A percentile compares a stretch with the other conserved stretches of the same genome.
These are phyloP conservation scores for Sclerotinia trifoliorum DNA, from an alignment of 2,329 filamentous ascomycete species.

Conservation along the genomic window DNA sequence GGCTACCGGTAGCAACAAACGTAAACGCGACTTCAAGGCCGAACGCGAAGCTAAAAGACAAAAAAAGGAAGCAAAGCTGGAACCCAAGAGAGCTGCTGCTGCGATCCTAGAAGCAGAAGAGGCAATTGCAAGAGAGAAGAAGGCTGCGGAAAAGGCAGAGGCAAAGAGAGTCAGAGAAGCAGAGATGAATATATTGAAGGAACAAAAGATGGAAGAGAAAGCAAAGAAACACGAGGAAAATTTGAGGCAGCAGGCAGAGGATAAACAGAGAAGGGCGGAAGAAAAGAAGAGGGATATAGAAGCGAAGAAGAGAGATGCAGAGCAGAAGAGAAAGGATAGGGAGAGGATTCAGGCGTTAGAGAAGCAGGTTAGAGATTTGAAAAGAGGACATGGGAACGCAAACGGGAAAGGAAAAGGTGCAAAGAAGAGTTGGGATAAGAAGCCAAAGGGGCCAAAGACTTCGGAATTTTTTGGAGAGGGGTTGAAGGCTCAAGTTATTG, in stretches of 20 bases:
- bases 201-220: not conserved
- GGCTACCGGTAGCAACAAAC: conserved; percentile 10
- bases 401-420: not conserved
- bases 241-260: conserved; percentile 1
- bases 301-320: not conserved
- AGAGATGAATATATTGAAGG: not conserved
- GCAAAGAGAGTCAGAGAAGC: not conserved
- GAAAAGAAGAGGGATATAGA: not conserved
- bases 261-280: conserved; percentile 1
- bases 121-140: conserved; percentile 2
- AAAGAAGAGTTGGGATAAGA: not conserved
- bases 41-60: conserved; percentile 19
- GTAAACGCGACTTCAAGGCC: conserved; percentile 16
- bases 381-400: conserved; percentile 1
- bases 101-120: not conserved
- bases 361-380: conserved; percentile 9
- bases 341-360: conserved; percentile 10
- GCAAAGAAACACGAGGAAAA: not conserved
- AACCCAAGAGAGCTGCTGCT: conserved; percentile 11
- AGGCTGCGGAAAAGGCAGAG: not conserved
- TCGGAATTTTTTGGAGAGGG: conserved; percentile 15
- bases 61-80: not conserved
- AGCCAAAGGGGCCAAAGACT: conserved; percentile 14
- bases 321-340: not conserved
- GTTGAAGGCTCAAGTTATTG: not conserved